Percentiles rank a stretch among this genome's conserved stretches.
Conservation (phyloP, 192 early-diverging fungal species). For the Coemansia sp. region DNA sequence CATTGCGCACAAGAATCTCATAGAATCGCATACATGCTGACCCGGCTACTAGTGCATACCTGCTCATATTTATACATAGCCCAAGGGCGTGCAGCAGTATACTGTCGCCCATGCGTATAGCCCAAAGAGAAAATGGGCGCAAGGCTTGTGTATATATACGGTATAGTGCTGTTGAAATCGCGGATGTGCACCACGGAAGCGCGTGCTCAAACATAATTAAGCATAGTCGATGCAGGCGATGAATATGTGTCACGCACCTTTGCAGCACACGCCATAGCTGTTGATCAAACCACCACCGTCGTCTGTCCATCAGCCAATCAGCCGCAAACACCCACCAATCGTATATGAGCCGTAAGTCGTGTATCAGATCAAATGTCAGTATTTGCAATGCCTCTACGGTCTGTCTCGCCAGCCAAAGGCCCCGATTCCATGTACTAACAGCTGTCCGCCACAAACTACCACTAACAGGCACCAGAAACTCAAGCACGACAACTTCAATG, state of each 20-base stretch:
- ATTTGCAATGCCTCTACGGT: conserved; percentile 14
- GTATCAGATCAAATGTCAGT: conserved; percentile 18
- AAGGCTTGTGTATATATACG: no score
- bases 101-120: no score
- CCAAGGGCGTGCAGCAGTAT: no score
- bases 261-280: neutral
- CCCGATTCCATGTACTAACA: neutral
- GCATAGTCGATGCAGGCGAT: neutral
- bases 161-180: no score
- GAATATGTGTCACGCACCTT: neutral
- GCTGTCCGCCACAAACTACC: neutral
- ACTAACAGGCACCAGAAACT: conserved; percentile 11
- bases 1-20: no score
- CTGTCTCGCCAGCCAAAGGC: conserved; percentile 23
- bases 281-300: conserved; percentile 35
- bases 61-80: no score
- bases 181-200: no score
- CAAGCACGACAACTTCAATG: conserved; percentile 21
- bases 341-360: conserved; percentile 12
- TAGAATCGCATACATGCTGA: no score
- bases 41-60: no score
- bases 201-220: no score
- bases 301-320: conserved; percentile 9
- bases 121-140: no score
- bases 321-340: conserved; percentile 1